Evolutionary conservation across 1,139 yeast species (phyloP), one percentile per base, ranked within the genome.

Genomic region (Tardiomyces digboiensis): DNA sequence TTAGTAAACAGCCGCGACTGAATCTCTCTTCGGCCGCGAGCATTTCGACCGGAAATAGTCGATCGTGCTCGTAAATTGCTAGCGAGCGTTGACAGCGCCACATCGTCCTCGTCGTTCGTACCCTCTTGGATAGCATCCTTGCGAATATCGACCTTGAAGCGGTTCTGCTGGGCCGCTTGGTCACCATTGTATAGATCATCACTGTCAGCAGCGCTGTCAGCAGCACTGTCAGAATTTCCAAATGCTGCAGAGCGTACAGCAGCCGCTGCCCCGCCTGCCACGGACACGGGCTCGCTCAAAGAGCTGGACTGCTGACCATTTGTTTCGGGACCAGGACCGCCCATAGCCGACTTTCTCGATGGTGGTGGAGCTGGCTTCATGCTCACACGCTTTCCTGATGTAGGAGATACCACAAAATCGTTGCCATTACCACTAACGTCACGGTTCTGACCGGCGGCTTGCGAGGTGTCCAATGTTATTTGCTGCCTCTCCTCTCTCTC

Each of bases 1-100:
- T 26, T 18, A 10, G 20, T 29, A 14, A 78, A 80, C 42, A 75
- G 60, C 50, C 70, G 75, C 5, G 82, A 76, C 52, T 74, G 75
- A 37, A 75, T 67, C 39, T 75, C 77, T 42, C 71, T 67, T 54
- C 81, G 66, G 14, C 66, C 62, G 13, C 66, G 52, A 38, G 52
- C 45, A 1, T 57, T 51, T 22, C 65, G 43, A 10, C 62, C 56
- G 21, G 62, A 52, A 20, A 56, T 48, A 3, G 65, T 59, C 5
- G 63, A 59, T 20, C 55, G 49, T 20, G 62, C 47, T 19, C 64
- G 49, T 46, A 62, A 42, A 7, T 59, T 53, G 12, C 65, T 48
- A 3, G 66, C 61, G 21, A 60, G 56, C 23, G 52, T 56, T 26
- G 61, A 54, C 37, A 62, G 46, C 13, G 55, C 64, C 33, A 58